These are phyloP conservation scores for Datura wrightii DNA, from an alignment of 257 asterid genomes.

Conservation along the genomic window DNA sequence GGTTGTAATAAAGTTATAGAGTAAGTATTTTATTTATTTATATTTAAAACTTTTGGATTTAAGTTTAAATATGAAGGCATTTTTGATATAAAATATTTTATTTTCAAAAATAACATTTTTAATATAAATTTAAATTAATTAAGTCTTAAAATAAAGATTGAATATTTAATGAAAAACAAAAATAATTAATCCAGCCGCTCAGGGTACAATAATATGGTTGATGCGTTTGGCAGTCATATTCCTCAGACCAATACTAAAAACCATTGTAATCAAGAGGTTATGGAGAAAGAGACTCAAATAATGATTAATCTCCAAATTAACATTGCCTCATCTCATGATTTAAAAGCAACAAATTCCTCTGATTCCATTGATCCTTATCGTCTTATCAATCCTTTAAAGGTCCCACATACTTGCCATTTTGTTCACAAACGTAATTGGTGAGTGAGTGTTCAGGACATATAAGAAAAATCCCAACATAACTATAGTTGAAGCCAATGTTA, in stretches of 20 bases:
- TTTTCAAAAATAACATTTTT: neutral
- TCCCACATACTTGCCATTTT: constrained; percentile 26
- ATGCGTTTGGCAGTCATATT: constrained; percentile 9
- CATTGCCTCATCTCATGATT: constrained; percentile 16
- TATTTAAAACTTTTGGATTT: too few relatives aligned
- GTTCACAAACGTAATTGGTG: neutral
- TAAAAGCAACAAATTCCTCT: neutral
- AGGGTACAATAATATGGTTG: neutral
- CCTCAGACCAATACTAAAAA: neutral
- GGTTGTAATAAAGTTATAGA: neutral
- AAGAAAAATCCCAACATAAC: neutral
- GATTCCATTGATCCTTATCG: constrained; percentile 29
- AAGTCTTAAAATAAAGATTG: neutral
- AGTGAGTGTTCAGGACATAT: neutral
- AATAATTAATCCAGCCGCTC: neutral
- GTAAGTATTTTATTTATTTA: too few relatives aligned
- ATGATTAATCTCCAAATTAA: neutral
- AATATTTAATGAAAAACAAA: neutral
- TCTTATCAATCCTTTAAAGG: neutral
- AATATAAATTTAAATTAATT: neutral
- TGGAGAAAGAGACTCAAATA: constrained; percentile 6
- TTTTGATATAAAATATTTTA: neutral
- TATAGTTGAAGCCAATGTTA: neutral
- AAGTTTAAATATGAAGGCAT: neutral
- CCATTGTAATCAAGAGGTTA: neutral